A percentile compares a stretch with the other conserved stretches of the same genome.
Evolutionary conservation across 768 basidiomycete genomes (phyloP).

Genomic region (Crepidotus variabilis): DNA sequence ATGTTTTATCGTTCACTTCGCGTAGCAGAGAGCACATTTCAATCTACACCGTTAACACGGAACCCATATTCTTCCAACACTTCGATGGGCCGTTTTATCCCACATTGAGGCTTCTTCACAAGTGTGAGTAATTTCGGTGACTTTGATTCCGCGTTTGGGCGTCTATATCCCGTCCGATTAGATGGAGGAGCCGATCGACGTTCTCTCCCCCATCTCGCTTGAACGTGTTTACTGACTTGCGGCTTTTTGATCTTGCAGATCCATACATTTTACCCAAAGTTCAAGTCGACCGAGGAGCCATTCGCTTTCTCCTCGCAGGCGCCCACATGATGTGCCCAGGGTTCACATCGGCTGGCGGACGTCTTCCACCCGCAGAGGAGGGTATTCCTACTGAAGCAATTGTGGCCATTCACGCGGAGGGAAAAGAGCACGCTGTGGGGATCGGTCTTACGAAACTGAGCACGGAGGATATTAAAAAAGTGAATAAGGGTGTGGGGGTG

Average conservation of each 20-base stretch:
- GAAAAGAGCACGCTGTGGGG: conserved; percentile 88
- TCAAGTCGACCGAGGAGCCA: conserved; percentile 92
- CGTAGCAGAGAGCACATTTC: conserved; percentile 92
- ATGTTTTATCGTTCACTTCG: conserved; percentile 20
- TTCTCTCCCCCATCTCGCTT: background rate
- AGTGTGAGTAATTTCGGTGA: conserved; percentile 55
- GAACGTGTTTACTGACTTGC: conserved; percentile 6
- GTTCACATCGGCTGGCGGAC: conserved; percentile 87
- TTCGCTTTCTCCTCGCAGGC: conserved; percentile 92
- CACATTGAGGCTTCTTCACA: conserved; percentile 84
- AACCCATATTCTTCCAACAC: conserved; percentile 93
- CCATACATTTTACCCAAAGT: conserved; percentile 88
- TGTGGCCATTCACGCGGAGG: conserved; percentile 94
- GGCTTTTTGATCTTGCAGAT: conserved; percentile 44
- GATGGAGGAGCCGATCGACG: background rate
- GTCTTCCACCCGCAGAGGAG: conserved; percentile 70
- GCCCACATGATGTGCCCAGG: conserved; percentile 98
- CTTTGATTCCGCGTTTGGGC: conserved; percentile 4
- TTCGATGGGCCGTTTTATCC: conserved; percentile 93
- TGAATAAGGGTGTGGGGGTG: conserved; percentile 90
- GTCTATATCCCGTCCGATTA: background rate
- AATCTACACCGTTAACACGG: conserved; percentile 83
- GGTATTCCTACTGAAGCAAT: conserved; percentile 67
- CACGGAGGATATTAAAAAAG: conserved; percentile 84
- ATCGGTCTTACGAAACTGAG: conserved; percentile 79